These are phyloP conservation scores for Podospora pseudopauciseta DNA, from an alignment of 495 filamentous ascomycete species.

Conservation along the genomic window DNA sequence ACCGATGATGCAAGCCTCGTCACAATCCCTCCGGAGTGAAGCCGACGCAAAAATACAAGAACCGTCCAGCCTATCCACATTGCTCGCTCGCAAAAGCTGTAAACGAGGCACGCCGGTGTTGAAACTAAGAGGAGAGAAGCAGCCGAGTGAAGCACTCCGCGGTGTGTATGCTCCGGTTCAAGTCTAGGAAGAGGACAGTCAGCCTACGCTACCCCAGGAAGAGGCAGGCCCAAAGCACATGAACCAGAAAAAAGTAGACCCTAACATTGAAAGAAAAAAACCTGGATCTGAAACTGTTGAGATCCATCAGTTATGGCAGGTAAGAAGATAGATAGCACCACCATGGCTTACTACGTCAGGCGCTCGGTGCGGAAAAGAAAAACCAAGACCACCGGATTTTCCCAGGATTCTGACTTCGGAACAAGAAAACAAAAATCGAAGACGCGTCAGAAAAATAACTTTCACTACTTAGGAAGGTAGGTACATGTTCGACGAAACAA, in stretches of 20 bases:
- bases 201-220: background rate
- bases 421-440: background rate
- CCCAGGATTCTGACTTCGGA: background rate
- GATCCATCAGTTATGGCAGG: background rate
- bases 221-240: background rate
- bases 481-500: background rate
- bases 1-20: conserved; percentile 21
- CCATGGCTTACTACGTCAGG: no score
- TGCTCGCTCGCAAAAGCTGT: background rate
- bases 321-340: background rate
- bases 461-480: background rate
- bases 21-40: conserved; percentile 20
- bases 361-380: no score
- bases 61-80: background rate
- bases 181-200: background rate
- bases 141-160: background rate
- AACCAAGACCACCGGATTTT: no score
- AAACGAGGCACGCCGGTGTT: background rate
- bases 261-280: background rate
- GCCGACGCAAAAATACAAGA: background rate
- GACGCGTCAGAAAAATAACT: background rate
- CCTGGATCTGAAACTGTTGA: background rate
- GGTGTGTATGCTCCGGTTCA: background rate
- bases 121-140: background rate
- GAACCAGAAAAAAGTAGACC: background rate